phyloP scores from a whole-genome alignment of 371 early-diverging fungal genomes.

The Mortierella sp. region DNA sequence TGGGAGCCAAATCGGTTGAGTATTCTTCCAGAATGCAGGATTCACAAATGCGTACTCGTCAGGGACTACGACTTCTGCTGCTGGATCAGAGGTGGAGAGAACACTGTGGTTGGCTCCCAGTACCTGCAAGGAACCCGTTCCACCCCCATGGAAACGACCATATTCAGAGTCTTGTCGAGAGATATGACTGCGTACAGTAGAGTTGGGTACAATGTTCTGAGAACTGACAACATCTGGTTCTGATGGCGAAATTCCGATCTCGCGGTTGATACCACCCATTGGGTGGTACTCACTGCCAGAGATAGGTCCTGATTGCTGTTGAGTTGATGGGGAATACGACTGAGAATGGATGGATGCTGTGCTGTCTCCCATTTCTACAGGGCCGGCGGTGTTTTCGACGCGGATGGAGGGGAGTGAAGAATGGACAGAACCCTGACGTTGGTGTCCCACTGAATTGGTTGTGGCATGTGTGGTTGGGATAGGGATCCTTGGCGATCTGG shows the following conservation, averaged over 20 bases:
- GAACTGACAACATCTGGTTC: too few species aligned
- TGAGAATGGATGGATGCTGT: too few species aligned
- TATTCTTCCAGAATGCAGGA: slow-evolving; percentile 27
- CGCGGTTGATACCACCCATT: too few species aligned
- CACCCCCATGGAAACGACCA: neutral
- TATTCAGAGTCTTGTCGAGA: slow-evolving; percentile 10
- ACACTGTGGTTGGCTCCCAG: slow-evolving; percentile 31
- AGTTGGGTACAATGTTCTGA: too few species aligned
- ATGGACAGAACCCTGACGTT: neutral
- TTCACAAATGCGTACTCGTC: slow-evolving; percentile 28
- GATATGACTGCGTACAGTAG: too few species aligned
- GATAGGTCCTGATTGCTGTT: too few species aligned
- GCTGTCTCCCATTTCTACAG: neutral
- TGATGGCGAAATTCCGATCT: too few species aligned
- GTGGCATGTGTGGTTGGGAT: neutral
- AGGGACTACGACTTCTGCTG: slow-evolving; percentile 16
- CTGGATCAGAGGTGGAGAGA: slow-evolving; percentile 10
- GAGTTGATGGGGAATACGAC: too few species aligned
- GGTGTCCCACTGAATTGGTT: neutral
- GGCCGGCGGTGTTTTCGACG: slow-evolving; percentile 7
- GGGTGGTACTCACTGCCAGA: too few species aligned
- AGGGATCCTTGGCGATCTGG: neutral
- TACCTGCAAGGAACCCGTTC: slow-evolving; percentile 24
- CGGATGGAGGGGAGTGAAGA: slow-evolving; percentile 20
- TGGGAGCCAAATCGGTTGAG: slow-evolving; percentile 39